Conservation (phyloP, 495 filamentous ascomycete genomes). For the Penicillium pancosmium region DNA sequence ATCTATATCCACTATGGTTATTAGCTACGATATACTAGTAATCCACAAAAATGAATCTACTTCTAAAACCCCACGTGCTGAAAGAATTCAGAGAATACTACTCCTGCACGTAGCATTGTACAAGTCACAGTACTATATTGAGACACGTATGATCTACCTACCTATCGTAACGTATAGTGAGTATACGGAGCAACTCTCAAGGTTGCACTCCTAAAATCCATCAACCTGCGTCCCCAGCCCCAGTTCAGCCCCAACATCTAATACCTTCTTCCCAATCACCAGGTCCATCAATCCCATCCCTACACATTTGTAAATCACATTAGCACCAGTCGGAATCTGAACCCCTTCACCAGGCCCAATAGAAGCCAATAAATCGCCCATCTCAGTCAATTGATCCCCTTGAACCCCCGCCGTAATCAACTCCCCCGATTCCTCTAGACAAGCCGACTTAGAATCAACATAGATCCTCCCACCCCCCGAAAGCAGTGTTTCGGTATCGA, state of each 20-base stretch:
- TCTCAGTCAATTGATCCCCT: slow-evolving; percentile 74
- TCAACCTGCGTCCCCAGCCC: slow-evolving; percentile 70
- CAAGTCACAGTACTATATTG: no score
- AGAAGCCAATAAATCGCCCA: slow-evolving; percentile 76
- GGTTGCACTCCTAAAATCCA: slow-evolving; percentile 26
- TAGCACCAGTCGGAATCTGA: slow-evolving; percentile 51
- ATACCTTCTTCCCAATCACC: slow-evolving; percentile 65
- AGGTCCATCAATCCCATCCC: slow-evolving; percentile 54
- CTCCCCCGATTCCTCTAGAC: slow-evolving; percentile 86
- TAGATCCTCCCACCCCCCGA: slow-evolving; percentile 73
- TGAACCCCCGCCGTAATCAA: slow-evolving; percentile 72
- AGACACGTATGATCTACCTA: not conserved
- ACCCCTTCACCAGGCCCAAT: slow-evolving; percentile 26
- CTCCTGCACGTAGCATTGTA: not conserved
- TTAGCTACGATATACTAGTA: not conserved
- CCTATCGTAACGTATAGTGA: not conserved
- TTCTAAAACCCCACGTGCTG: not conserved
- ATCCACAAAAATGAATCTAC: not conserved
- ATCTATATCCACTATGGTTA: no score
- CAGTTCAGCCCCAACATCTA: slow-evolving; percentile 69
- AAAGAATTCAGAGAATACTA: not conserved
- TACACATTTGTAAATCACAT: slow-evolving; percentile 62
- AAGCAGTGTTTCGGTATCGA: slow-evolving; percentile 75
- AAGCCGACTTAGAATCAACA: slow-evolving; percentile 80
- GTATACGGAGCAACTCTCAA: not conserved